Evolutionary conservation across 2,329 filamentous ascomycete species (phyloP).

Genomic region (Metarhizium rileyi): DNA sequence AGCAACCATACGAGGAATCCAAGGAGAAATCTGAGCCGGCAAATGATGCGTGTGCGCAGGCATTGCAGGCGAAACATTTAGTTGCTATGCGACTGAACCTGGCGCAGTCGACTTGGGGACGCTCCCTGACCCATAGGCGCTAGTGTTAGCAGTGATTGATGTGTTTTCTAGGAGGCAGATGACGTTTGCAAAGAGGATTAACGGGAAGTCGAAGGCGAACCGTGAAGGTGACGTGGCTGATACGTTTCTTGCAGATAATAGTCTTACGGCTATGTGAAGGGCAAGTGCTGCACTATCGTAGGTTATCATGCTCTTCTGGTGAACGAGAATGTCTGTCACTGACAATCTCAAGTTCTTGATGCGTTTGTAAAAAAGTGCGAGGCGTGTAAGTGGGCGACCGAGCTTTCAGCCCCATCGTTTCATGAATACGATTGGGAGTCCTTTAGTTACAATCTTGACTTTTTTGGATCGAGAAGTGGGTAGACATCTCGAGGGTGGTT

Average conservation of each 20-base stretch:
- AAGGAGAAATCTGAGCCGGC: constrained; percentile 28
- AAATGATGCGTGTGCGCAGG: constrained; percentile 29
- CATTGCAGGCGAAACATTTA: constrained; percentile 16
- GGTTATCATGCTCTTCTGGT: neutral
- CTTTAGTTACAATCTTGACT: too few relatives aligned
- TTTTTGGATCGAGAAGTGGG: too few relatives aligned
- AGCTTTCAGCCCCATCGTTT: constrained; percentile 10
- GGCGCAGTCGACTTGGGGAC: constrained; percentile 19
- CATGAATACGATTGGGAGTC: neutral
- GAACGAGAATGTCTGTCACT: neutral
- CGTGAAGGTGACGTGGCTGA: constrained; percentile 15
- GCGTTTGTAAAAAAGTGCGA: constrained; percentile 10
- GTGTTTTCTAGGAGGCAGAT: constrained; percentile 26
- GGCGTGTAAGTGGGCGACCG: constrained; percentile 9
- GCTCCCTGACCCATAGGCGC: constrained; percentile 26
- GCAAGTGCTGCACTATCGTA: neutral
- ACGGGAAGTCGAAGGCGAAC: constrained; percentile 14
- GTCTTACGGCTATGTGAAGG: constrained; percentile 21
- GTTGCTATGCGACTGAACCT: constrained; percentile 27
- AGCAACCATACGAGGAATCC: too few relatives aligned
- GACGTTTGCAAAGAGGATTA: constrained; percentile 21
- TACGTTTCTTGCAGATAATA: constrained; percentile 11
- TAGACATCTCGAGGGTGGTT: too few relatives aligned
- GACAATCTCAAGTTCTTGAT: constrained; percentile 12
- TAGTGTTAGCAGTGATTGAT: constrained; percentile 30